These are phyloP conservation scores for Zymoseptoria tritici DNA, from an alignment of 2,329 filamentous ascomycete species.

Conservation along the genomic window DNA sequence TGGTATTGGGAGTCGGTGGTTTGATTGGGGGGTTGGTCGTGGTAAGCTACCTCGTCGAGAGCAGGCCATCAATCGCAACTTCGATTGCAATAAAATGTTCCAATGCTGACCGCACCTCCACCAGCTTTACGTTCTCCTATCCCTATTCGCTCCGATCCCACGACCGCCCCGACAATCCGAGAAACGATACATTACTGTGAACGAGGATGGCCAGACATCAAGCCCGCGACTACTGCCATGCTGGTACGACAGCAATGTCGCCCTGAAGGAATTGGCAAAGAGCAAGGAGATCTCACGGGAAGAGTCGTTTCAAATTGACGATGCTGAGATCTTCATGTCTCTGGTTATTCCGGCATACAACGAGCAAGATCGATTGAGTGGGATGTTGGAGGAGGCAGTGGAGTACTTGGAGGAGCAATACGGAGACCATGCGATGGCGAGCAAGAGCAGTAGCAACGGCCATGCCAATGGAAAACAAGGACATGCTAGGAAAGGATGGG, in stretches of 20 bases:
- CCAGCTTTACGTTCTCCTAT: constrained; percentile 45
- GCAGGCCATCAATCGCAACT: background rate
- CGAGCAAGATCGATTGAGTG: constrained; percentile 72
- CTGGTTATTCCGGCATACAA: constrained; percentile 95
- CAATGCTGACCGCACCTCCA: constrained; percentile 5
- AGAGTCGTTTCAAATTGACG: constrained; percentile 57
- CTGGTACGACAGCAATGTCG: constrained; percentile 75
- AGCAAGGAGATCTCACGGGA: constrained; percentile 25
- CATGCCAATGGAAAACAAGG: constrained; percentile 25
- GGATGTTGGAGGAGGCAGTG: constrained; percentile 85
- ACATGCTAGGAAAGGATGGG: constrained; percentile 57
- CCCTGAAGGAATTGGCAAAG: constrained; percentile 43
- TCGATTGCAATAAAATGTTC: background rate
- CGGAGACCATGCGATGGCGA: constrained; percentile 26
- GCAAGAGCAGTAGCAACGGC: constrained; percentile 26
- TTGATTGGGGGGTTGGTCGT: constrained; percentile 13
- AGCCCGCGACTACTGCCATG: constrained; percentile 60
- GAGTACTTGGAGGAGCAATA: constrained; percentile 74
- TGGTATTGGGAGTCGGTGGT: constrained; percentile 18
- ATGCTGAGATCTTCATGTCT: constrained; percentile 75
- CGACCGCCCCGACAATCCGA: constrained; percentile 68
- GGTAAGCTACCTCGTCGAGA: constrained; percentile 5
- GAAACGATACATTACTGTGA: constrained; percentile 74
- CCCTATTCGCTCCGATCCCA: constrained; percentile 71
- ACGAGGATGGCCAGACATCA: constrained; percentile 53